Evolutionary conservation across 2,329 filamentous ascomycete genomes (phyloP).

Genomic region (Aspergillus spinulosporus): DNA sequence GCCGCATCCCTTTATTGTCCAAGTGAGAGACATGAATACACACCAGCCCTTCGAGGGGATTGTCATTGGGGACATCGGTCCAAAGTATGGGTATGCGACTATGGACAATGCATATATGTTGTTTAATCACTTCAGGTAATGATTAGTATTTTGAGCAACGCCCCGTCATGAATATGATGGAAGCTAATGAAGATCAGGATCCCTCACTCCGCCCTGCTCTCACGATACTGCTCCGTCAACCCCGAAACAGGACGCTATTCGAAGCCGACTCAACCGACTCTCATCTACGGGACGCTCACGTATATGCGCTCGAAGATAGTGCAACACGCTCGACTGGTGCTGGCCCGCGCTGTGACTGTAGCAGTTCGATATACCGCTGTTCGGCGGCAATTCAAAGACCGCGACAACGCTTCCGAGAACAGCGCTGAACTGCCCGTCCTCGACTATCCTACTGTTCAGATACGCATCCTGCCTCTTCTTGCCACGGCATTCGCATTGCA

Average conservation of each 20-base stretch:
- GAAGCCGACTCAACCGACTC: conserved; percentile 43
- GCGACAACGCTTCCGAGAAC: conserved; percentile 37
- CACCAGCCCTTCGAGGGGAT: conserved; percentile 48
- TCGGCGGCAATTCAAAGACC: conserved; percentile 52
- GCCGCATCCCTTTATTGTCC: conserved; percentile 55
- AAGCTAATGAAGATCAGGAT: conserved; percentile 28
- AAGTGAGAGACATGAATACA: conserved; percentile 40
- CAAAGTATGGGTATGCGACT: conserved; percentile 56
- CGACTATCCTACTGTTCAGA: conserved; percentile 57
- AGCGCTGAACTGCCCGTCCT: conserved; percentile 49
- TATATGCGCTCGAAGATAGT: conserved; percentile 48
- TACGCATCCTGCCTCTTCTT: conserved; percentile 54
- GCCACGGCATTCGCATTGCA: conserved; percentile 56
- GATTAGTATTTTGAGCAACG: no score
- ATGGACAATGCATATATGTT: conserved; percentile 59
- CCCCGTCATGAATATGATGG: background rate
- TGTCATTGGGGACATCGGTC: conserved; percentile 56
- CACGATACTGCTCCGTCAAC: conserved; percentile 51
- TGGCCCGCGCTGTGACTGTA: conserved; percentile 55
- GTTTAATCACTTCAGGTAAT: conserved; percentile 47
- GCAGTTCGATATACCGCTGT: conserved; percentile 54
- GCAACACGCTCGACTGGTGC: conserved; percentile 52
- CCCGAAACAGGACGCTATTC: conserved; percentile 48
- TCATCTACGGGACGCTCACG: conserved; percentile 54
- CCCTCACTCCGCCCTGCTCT: conserved; percentile 52